phyloP scores from a whole-genome alignment of 2,329 filamentous ascomycete species.

The Aspergillus niger region DNA sequence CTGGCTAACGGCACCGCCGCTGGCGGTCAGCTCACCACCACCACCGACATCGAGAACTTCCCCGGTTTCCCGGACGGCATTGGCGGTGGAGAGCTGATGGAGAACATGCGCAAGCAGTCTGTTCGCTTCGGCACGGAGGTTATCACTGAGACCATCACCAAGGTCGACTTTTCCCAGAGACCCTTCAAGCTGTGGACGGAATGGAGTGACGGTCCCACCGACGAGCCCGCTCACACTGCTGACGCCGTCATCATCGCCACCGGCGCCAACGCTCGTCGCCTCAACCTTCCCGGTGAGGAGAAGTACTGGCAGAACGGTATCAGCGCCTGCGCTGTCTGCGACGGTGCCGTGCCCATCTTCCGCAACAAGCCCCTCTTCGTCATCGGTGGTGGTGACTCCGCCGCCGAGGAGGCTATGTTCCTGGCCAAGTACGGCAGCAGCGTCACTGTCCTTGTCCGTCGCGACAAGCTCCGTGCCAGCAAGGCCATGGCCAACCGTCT shows the following conservation, averaged over 20 bases:
- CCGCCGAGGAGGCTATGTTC: slow-evolving; percentile 96
- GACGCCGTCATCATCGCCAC: slow-evolving; percentile 94
- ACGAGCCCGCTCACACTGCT: slow-evolving; percentile 75
- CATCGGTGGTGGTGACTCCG: slow-evolving; percentile 94
- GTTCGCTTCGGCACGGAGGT: slow-evolving; percentile 90
- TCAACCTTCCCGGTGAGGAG: slow-evolving; percentile 84
- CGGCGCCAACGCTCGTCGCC: slow-evolving; percentile 83
- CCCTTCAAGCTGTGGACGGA: slow-evolving; percentile 96
- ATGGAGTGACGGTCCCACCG: slow-evolving; percentile 71
- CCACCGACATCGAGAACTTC: slow-evolving; percentile 98
- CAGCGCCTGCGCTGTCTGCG: slow-evolving; percentile 94
- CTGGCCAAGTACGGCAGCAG: slow-evolving; percentile 96
- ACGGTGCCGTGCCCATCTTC: slow-evolving; percentile 96
- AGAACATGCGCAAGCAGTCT: slow-evolving; percentile 90
- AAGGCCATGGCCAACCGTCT: slow-evolving; percentile 90
- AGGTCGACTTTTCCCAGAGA: slow-evolving; percentile 77
- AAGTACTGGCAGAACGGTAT: slow-evolving; percentile 98
- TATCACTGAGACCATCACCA: slow-evolving; percentile 87
- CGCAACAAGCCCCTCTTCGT: slow-evolving; percentile 93
- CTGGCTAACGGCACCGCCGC: slow-evolving; percentile 95
- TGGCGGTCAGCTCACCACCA: slow-evolving; percentile 95
- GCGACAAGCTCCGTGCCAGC: slow-evolving; percentile 81
- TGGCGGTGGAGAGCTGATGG: slow-evolving; percentile 87
- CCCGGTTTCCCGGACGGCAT: slow-evolving; percentile 91
- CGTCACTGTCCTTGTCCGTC: slow-evolving; percentile 89